phyloP scores from a whole-genome alignment of 2,329 filamentous ascomycete genomes.

The Trichoderma semiorbis region DNA sequence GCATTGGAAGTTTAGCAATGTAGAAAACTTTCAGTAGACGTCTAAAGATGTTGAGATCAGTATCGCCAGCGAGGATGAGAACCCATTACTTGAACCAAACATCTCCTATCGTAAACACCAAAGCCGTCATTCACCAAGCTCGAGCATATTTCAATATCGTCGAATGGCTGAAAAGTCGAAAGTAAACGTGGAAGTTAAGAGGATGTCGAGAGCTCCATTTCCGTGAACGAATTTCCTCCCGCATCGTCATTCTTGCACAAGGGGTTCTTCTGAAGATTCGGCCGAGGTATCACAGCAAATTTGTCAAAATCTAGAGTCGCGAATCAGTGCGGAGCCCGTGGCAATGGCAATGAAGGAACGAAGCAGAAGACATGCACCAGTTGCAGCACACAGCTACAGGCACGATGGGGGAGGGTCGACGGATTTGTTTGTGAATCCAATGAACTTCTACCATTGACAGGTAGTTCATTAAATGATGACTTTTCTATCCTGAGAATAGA shows the following conservation, averaged over 20 bases:
- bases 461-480: not conserved
- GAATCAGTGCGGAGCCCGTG: too few relatives aligned
- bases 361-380: too few relatives aligned
- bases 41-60: not conserved
- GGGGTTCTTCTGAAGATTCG: too few relatives aligned
- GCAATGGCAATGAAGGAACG: too few relatives aligned
- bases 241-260: too few relatives aligned
- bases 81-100: not conserved
- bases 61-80: not conserved
- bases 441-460: not conserved
- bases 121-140: not conserved
- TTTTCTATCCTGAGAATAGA: not conserved
- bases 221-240: too few relatives aligned
- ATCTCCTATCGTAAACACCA: not conserved
- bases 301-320: too few relatives aligned
- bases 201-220: too few relatives aligned
- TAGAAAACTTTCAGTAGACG: not conserved
- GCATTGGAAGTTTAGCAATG: rapidly evolving
- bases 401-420: not conserved
- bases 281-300: too few relatives aligned
- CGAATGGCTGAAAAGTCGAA: not conserved
- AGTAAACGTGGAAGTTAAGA: too few relatives aligned
- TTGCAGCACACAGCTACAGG: not conserved
- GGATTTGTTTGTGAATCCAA: too few relatives aligned
- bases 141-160: not conserved